Evolutionary conservation across 169 alveolate genomes (phyloP).

Genomic region (Blepharisma undulans): DNA sequence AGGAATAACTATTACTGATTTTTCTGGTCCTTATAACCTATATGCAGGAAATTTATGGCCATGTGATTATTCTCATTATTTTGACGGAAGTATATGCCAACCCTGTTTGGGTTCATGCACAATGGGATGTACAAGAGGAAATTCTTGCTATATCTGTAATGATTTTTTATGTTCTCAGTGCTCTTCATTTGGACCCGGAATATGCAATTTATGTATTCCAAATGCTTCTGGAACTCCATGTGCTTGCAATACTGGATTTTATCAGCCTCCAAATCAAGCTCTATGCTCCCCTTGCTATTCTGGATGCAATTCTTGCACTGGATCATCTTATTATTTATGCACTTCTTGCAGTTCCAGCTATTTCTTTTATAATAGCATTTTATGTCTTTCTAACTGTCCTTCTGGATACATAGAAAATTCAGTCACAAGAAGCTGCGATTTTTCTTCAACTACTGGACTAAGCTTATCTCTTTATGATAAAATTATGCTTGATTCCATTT

Average conservation of each 20-base stretch:
- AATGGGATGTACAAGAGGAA: background rate
- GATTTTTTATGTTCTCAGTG: conserved; percentile 2
- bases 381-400: conserved; percentile 3
- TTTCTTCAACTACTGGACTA: background rate
- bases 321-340: background rate
- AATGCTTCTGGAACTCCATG: background rate
- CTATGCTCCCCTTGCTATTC: background rate
- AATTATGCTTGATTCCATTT: background rate
- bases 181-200: background rate
- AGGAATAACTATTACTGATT: background rate
- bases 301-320: background rate
- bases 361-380: background rate
- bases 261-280: background rate
- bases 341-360: background rate
- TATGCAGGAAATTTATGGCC: background rate
- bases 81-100: background rate
- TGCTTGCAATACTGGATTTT: background rate
- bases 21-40: background rate
- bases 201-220: background rate
- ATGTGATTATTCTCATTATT: background rate
- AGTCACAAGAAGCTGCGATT: background rate
- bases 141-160: background rate
- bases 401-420: background rate
- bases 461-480: background rate
- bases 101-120: background rate